phyloP scores from a whole-genome alignment of 2,329 filamentous ascomycete genomes.

The Apiospora koreana region DNA sequence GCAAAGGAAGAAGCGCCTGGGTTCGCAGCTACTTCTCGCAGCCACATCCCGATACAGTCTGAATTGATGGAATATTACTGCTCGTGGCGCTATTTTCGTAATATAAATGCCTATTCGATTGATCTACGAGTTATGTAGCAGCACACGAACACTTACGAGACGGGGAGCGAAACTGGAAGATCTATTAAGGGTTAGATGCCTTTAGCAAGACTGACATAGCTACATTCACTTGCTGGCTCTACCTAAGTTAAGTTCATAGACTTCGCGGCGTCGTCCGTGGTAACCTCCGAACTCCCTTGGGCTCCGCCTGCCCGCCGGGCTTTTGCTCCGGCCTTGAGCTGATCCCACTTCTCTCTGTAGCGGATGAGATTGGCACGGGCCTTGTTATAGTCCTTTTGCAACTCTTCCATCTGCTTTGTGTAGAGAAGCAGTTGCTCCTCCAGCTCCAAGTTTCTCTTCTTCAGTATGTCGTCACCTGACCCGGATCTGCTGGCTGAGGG shows the following conservation, averaged over 20 bases:
- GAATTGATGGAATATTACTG: too few species aligned
- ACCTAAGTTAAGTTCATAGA: slow-evolving; percentile 14
- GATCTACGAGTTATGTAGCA: not conserved
- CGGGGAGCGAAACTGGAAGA: not conserved
- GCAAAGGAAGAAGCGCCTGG: too few species aligned
- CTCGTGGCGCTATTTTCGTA: too few species aligned
- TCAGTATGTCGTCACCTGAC: slow-evolving; percentile 46
- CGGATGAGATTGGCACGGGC: slow-evolving; percentile 57
- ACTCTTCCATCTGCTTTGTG: slow-evolving; percentile 61
- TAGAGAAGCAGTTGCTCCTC: slow-evolving; percentile 65
- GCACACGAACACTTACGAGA: not conserved
- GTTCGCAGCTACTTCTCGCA: too few species aligned
- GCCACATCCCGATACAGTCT: too few species aligned
- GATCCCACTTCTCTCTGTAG: slow-evolving; percentile 63
- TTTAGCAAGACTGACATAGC: not conserved
- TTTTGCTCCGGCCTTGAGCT: slow-evolving; percentile 62
- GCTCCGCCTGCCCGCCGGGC: slow-evolving; percentile 40
- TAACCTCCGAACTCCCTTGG: slow-evolving; percentile 16
- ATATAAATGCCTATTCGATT: too few species aligned
- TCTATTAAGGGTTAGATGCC: not conserved
- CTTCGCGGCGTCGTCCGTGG: slow-evolving; percentile 11
- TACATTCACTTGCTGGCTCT: not conserved
- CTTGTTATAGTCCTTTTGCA: slow-evolving; percentile 63
- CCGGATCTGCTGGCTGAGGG: slow-evolving; percentile 32
- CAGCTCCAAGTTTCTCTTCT: slow-evolving; percentile 60